Evolutionary conservation across 2,329 filamentous ascomycete species (phyloP), one percentile per base, ranked within the genome.

Genomic region (Cucurbitaria berberidis): DNA sequence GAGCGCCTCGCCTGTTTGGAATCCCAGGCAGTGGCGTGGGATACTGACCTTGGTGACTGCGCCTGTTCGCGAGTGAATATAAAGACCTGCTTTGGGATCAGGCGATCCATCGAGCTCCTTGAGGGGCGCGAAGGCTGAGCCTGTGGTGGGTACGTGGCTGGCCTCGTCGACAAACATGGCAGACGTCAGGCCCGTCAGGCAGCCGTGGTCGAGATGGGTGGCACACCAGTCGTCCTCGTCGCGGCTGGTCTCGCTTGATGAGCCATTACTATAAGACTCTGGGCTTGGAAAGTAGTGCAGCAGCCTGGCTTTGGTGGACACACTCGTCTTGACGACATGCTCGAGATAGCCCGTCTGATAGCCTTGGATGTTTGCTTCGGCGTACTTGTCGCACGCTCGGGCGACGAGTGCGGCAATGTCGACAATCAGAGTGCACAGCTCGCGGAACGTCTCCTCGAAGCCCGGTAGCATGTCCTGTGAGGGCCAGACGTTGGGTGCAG

Each of bases 101-200:
- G 95, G 93, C 3, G 91, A 92, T 0, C 81, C 70, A 0, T 86
- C 73, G 0, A 97, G 84, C 76, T 97, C 93, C 0, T 82, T 78
- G 0, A 96, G 81, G 0, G 83, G 80, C 1, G 82, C 64, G 15
- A 80, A 69, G 34, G 61, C 63, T 43, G 66, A 55, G 39, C 58
- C 67, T 7, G 57, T 64, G 36, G 60, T 70, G 36, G 76, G 62
- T 34, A 77, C 65, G 53, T 76, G 68, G 9, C 70, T 72, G 0
- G 77, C 76, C 77, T 98, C 93, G 69, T 98, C 91, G 57, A 98
- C 83, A 74, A 96, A 98, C 92, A 98, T 96, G 63, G 93, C 93
- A 2, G 89, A 93, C 0, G 95, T 99, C 29, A 99, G 82, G 13
- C 93, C 93, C 0, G 95, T 99, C 27, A 99, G 82, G 72, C 93